Conservation (phyloP, 2,329 filamentous ascomycete genomes). For the Periglandula ipomoeae region DNA sequence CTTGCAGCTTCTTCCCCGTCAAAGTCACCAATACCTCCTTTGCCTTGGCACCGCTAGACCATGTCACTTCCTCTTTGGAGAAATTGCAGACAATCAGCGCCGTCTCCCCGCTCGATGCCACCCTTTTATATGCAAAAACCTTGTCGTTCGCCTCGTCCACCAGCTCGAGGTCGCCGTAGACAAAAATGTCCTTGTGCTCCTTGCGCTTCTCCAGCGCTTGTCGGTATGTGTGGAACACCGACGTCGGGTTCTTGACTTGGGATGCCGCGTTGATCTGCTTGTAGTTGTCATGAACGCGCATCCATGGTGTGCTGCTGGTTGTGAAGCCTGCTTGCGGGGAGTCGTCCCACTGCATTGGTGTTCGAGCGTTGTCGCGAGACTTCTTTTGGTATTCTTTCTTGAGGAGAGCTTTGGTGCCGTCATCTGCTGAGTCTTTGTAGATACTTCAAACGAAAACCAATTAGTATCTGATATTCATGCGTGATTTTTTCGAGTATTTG, state of each 20-base stretch:
- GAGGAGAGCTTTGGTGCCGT: constrained; percentile 26
- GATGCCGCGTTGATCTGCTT: constrained; percentile 50
- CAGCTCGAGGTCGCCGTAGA: constrained; percentile 50
- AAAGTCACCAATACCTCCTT: constrained; percentile 26
- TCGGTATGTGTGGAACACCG: constrained; percentile 54
- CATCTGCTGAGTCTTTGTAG: constrained; percentile 28
- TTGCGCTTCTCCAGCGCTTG: constrained; percentile 51
- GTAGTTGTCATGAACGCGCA: constrained; percentile 58
- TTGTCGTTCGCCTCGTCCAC: constrained; percentile 26
- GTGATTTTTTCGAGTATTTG: no score
- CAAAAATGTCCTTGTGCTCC: constrained; percentile 49
- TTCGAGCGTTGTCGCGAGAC: constrained; percentile 60
- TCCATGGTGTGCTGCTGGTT: constrained; percentile 51
- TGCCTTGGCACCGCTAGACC: constrained; percentile 19
- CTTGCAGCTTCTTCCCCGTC: constrained; percentile 18
- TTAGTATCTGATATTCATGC: no score
- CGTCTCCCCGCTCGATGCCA: constrained; percentile 19
- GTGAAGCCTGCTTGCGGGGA: constrained; percentile 57
- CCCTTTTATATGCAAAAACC: constrained; percentile 30
- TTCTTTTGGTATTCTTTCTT: constrained; percentile 44
- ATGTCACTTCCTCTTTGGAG: constrained; percentile 20
- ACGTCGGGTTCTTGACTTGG: constrained; percentile 38
- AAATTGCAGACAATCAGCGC: constrained; percentile 32
- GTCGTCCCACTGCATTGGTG: constrained; percentile 64
- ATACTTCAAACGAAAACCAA: constrained; percentile 17